phyloP scores from a whole-genome alignment of 257 asterid genomes.

The Jacaranda copaia region DNA sequence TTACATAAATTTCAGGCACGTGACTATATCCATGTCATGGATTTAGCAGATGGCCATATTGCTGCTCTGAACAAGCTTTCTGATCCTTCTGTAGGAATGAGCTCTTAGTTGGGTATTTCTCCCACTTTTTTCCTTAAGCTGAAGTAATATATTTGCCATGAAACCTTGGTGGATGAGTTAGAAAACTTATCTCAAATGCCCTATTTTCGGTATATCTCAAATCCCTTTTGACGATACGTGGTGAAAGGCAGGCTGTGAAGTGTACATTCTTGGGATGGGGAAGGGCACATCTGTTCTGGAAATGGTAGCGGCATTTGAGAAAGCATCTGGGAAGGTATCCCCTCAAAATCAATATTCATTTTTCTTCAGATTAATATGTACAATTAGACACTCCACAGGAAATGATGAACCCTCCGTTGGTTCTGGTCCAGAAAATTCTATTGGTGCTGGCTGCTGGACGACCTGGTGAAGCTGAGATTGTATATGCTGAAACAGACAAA shows the following conservation, averaged over 20 bases:
- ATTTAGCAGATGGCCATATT: slow-evolving; percentile 93
- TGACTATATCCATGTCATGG: slow-evolving; percentile 94
- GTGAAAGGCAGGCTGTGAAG: slow-evolving; percentile 81
- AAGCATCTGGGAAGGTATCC: slow-evolving; percentile 95
- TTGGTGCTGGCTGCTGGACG: slow-evolving; percentile 86
- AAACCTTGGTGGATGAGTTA: slow-evolving; percentile 8
- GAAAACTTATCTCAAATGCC: neutral
- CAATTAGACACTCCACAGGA: neutral
- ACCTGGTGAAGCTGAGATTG: slow-evolving; percentile 96
- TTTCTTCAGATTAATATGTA: neutral
- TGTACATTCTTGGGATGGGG: slow-evolving; percentile 97
- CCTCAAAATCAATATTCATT: slow-evolving; percentile 25
- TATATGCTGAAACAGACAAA: slow-evolving; percentile 84
- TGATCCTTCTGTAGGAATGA: slow-evolving; percentile 83
- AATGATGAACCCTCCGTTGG: neutral
- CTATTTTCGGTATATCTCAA: neutral
- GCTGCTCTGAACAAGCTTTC: slow-evolving; percentile 88
- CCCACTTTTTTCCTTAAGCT: neutral
- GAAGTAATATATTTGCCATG: neutral
- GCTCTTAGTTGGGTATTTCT: slow-evolving; percentile 17
- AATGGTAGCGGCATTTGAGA: slow-evolving; percentile 96
- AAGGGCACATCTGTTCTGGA: slow-evolving; percentile 98
- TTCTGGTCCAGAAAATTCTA: slow-evolving; percentile 72
- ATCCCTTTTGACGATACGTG: neutral
- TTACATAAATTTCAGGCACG: slow-evolving; percentile 67